phyloP scores from a whole-genome alignment of 805 yeast genomes.

The Danielia reshetovae region DNA sequence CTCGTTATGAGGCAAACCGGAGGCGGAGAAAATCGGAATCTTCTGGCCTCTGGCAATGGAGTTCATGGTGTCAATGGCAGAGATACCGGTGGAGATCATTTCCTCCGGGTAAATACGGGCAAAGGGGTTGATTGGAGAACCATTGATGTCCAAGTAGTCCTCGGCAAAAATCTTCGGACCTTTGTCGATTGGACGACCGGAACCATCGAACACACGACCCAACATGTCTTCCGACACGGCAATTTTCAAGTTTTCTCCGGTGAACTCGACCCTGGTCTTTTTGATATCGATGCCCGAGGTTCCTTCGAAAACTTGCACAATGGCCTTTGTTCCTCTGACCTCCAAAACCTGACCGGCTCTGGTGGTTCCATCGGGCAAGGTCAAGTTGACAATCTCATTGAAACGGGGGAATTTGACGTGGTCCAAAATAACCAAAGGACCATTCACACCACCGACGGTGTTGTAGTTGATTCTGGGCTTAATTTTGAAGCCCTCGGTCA shows the following conservation, averaged over 20 bases:
- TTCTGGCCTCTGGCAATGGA: conserved; percentile 99
- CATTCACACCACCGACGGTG: conserved; percentile 97
- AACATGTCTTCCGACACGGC: conserved; percentile 96
- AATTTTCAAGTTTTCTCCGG: conserved; percentile 89
- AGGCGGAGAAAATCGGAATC: conserved; percentile 97
- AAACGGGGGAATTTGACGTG: conserved; percentile 58
- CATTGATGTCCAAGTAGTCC: conserved; percentile 96
- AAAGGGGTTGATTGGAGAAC: conserved; percentile 97
- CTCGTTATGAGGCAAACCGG: conserved; percentile 99
- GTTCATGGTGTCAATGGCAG: conserved; percentile 98
- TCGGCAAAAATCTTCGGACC: conserved; percentile 99
- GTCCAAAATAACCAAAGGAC: conserved; percentile 81
- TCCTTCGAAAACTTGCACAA: conserved; percentile 99
- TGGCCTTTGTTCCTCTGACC: conserved; percentile 94
- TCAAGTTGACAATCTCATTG: conserved; percentile 94
- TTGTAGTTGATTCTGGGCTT: conserved; percentile 90
- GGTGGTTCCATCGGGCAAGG: conserved; percentile 89
- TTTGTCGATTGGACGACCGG: conserved; percentile 96
- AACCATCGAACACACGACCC: conserved; percentile 98
- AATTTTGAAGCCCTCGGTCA: conserved; percentile 83
- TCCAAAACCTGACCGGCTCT: conserved; percentile 99
- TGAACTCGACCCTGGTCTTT: conserved; percentile 95
- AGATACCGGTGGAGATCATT: conserved; percentile 98
- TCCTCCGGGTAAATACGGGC: conserved; percentile 99
- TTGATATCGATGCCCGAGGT: conserved; percentile 98